These are phyloP conservation scores for Candida manassasensis DNA, from an alignment of 805 yeast genomes.

Conservation along the genomic window DNA sequence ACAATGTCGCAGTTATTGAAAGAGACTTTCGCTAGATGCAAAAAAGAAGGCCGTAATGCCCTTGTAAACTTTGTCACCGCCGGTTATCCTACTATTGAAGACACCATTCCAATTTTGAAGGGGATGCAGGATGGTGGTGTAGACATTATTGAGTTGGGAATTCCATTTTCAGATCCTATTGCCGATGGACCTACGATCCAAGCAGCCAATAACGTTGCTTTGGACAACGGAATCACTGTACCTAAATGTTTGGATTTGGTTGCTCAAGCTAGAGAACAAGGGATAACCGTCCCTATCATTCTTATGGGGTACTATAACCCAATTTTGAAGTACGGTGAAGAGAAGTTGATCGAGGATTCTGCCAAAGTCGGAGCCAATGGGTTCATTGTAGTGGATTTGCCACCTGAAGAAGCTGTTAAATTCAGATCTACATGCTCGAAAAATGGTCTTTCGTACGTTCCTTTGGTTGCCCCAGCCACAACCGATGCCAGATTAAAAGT, in stretches of 20 bases:
- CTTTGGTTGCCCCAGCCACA: slow-evolving; percentile 95
- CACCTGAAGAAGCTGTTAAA: slow-evolving; percentile 94
- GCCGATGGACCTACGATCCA: slow-evolving; percentile 99
- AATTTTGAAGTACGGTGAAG: slow-evolving; percentile 83
- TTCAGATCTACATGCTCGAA: slow-evolving; percentile 70
- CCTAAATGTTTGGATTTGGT: slow-evolving; percentile 66
- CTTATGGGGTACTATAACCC: slow-evolving; percentile 99
- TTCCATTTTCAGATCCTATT: slow-evolving; percentile 97
- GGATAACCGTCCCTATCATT: slow-evolving; percentile 84
- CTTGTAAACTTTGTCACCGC: slow-evolving; percentile 91
- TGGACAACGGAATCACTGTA: slow-evolving; percentile 78
- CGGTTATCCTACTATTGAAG: slow-evolving; percentile 85
- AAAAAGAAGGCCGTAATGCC: slow-evolving; percentile 72
- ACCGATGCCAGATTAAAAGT: slow-evolving; percentile 81
- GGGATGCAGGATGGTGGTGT: slow-evolving; percentile 95
- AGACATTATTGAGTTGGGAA: slow-evolving; percentile 89
- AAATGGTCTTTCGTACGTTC: slow-evolving; percentile 77
- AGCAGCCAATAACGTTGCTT: slow-evolving; percentile 76
- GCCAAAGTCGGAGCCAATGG: slow-evolving; percentile 91
- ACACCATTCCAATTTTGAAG: slow-evolving; percentile 78
- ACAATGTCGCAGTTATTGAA: slow-evolving; percentile 50
- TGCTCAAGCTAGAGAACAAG: slow-evolving; percentile 67
- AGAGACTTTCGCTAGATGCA: slow-evolving; percentile 58
- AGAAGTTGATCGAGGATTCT: slow-evolving; percentile 71
- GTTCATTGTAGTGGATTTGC: slow-evolving; percentile 89